These are phyloP conservation scores for Mortierella sp. DNA, from an alignment of 371 early-diverging fungal species.

Conservation along the genomic window DNA sequence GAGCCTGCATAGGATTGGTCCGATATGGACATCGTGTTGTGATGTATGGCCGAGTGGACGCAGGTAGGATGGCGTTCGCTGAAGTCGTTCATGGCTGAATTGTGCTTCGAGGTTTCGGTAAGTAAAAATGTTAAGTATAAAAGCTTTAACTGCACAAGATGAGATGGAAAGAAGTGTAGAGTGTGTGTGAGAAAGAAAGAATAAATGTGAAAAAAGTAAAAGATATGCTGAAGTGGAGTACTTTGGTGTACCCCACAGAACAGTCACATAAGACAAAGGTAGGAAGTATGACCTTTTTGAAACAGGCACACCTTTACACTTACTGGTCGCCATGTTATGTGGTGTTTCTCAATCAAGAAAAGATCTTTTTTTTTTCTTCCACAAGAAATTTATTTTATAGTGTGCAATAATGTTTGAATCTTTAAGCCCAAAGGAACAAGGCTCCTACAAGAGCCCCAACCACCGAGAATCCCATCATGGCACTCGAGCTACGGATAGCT, in stretches of 20 bases:
- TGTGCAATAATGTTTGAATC: too few relatives aligned
- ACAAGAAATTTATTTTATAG: background rate
- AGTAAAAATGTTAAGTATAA: too few relatives aligned
- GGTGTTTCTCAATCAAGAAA: too few relatives aligned
- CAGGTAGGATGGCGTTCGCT: constrained; percentile 34
- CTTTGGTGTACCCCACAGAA: background rate
- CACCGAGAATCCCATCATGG: background rate
- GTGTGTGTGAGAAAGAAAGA: too few relatives aligned
- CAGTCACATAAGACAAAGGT: constrained; percentile 5
- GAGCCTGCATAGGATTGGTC: background rate
- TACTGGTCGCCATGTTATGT: too few relatives aligned
- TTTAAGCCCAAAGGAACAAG: constrained; percentile 6
- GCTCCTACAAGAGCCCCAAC: constrained; percentile 10
- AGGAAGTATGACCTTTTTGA: background rate
- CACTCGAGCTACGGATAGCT: background rate
- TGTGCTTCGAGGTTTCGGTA: too few relatives aligned
- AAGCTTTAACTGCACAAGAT: background rate
- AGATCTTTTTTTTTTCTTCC: background rate
- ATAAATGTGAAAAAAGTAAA: too few relatives aligned
- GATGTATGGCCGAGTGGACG: constrained; percentile 24
- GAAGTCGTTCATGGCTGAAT: constrained; percentile 19
- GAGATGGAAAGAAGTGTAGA: background rate
- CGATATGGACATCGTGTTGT: constrained; percentile 27
- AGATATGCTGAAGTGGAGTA: too few relatives aligned
- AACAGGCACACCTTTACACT: too few relatives aligned